phyloP scores from a whole-genome alignment of 352 stramenopile species.

The Globisporangium cylindrosporum region DNA sequence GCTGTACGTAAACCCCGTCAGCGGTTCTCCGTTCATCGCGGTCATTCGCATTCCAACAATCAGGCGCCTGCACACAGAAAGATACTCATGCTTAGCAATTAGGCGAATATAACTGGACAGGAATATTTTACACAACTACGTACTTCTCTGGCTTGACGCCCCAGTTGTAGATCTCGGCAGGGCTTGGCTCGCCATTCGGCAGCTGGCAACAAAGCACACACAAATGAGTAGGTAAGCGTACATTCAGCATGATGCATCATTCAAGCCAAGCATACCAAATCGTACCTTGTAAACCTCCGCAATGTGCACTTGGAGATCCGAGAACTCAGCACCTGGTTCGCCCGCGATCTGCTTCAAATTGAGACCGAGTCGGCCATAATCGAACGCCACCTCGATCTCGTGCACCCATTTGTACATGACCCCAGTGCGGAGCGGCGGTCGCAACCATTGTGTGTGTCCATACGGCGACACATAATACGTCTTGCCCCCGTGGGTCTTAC shows the following conservation, averaged over 20 bases:
- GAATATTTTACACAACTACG: no score
- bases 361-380: conserved; percentile 66
- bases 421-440: conserved; percentile 65
- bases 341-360: conserved; percentile 83
- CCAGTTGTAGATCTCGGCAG: conserved; percentile 90
- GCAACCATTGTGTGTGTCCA: conserved; percentile 81
- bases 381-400: conserved; percentile 83
- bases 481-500: conserved; percentile 81
- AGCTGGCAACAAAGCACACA: conserved; percentile 27
- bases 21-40: conserved; percentile 69
- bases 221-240: neutral
- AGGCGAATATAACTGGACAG: no score
- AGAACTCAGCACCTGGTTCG: conserved; percentile 65
- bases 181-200: conserved; percentile 74
- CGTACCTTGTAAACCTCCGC: conserved; percentile 81
- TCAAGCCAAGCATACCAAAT: neutral
- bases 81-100: conserved; percentile 1
- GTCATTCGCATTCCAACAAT: conserved; percentile 81
- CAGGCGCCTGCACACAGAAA: conserved; percentile 35
- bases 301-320: conserved; percentile 76
- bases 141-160: conserved; percentile 84
- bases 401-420: conserved; percentile 74
- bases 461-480: conserved; percentile 86
- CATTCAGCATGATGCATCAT: neutral
- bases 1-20: conserved; percentile 77